phyloP scores from a whole-genome alignment of 331 rosid genomes.

The Quercus tomentella region DNA sequence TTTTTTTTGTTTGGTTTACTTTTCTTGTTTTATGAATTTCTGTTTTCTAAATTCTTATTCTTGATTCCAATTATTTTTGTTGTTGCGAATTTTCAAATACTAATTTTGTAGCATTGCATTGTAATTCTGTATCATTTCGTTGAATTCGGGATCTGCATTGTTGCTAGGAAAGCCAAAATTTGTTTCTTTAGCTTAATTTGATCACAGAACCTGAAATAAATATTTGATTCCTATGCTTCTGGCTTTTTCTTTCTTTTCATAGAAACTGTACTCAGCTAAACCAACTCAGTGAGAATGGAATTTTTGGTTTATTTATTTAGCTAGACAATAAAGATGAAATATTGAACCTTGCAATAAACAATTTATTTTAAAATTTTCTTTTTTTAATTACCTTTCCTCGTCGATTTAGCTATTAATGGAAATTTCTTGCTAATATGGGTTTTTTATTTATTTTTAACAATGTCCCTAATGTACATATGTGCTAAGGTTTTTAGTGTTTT shows the following conservation, averaged over 20 bases:
- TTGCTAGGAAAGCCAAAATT: not conserved
- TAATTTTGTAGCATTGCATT: slow-evolving; percentile 5
- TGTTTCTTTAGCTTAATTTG: not conserved
- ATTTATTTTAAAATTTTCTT: not conserved
- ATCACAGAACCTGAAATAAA: not conserved
- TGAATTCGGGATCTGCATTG: slow-evolving; percentile 29
- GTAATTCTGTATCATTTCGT: not conserved
- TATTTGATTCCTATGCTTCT: not conserved
- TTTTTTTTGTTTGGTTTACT: not conserved
- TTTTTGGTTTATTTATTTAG: not conserved
- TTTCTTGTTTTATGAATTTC: not conserved
- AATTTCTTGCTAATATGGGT: not conserved
- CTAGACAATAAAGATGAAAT: not conserved
- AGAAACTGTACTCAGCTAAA: not conserved
- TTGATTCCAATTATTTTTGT: not conserved
- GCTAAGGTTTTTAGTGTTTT: slow-evolving; percentile 6
- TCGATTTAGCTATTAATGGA: not conserved
- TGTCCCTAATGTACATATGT: not conserved
- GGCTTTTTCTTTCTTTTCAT: not conserved
- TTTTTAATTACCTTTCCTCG: not conserved
- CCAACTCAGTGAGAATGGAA: not conserved
- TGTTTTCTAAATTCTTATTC: not conserved
- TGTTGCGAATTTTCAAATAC: not conserved
- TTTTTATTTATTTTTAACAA: not conserved
- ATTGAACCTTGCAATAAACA: not conserved